A percentile compares a stretch with the other conserved stretches of the same genome.
Evolutionary conservation across 1,284 basidiomycete species (phyloP).

Genomic region (Mixia osmundae): DNA sequence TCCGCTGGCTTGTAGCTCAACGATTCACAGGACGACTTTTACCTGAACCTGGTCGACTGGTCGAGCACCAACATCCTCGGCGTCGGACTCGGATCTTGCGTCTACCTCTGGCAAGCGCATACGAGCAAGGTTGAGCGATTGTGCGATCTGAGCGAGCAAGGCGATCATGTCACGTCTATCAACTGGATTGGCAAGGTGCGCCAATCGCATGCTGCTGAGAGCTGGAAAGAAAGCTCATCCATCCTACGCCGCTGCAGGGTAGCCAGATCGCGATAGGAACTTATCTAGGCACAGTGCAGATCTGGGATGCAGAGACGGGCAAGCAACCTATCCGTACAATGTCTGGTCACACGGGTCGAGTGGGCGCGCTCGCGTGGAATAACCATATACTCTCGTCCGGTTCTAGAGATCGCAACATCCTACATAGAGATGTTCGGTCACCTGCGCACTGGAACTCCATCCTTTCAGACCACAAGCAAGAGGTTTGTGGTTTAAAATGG

Average conservation of each 20-base stretch:
- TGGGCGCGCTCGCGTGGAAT: conserved; percentile 90
- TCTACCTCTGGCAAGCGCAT: conserved; percentile 92
- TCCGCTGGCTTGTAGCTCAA: background rate
- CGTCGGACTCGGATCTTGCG: conserved; percentile 72
- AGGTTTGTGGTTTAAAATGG: conserved; percentile 93
- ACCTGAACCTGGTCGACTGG: conserved; percentile 96
- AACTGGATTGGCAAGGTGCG: conserved; percentile 73
- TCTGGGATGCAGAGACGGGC: conserved; percentile 74
- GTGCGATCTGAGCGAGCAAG: conserved; percentile 41
- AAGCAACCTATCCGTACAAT: conserved; percentile 53
- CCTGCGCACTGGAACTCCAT: conserved; percentile 46
- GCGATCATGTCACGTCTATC: conserved; percentile 51
- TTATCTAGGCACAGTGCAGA: conserved; percentile 60
- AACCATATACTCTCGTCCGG: conserved; percentile 68
- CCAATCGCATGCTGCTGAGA: conserved; percentile 1
- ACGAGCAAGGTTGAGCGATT: conserved; percentile 78
- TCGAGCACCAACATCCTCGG: conserved; percentile 79
- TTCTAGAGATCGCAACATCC: conserved; percentile 69
- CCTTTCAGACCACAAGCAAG: conserved; percentile 67
- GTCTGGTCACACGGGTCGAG: conserved; percentile 62
- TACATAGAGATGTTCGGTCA: conserved; percentile 71
- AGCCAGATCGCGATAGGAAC: conserved; percentile 81
- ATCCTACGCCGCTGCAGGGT: conserved; percentile 30
- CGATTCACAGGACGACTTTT: conserved; percentile 58
- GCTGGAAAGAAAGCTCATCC: conserved; percentile 2